Base-by-base conservation (phyloP, 805 yeast species). In the Tetrapisispora iriomotensis region DNA sequence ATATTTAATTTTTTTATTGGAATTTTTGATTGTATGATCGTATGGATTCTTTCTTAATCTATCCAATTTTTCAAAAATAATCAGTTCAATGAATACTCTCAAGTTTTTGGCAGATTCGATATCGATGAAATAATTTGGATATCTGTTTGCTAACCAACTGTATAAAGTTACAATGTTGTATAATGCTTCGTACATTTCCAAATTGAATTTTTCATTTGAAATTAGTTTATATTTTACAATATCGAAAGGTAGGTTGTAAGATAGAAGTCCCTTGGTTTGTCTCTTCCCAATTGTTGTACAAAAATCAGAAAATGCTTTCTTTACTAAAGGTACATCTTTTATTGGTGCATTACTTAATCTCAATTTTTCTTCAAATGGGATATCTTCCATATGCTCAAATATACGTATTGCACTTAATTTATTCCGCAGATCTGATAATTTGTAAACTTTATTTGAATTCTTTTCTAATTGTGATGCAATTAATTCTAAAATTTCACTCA, bases 131-230 rank as follows among this genome's bases (percentile, higher is more conserved):
- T 76, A 70, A 23, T 80, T 76, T 1, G 96, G 95, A 66, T 81
- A 90, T 51, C 96, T 67, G 56, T 84, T 88, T 39, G 83, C 71
- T 45, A 90, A 66, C 98, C 98, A 90, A 54, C 85, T 65, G 53
- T 75, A 90, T 6, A 83, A 61, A 48, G 78, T 70, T 14, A 84
- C 68, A 33, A 74, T 63, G 46, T 76, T 75, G 61, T 87, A 94
- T 42, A 81, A 63, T 5, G 71, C 69, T 54, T 87, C 96, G 41
- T 64, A 53, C 9, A 50, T 49, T 8, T 54, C 61, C 15, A 67
- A 41, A 9, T 46, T 40, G 21, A 42, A 38, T n/a, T 42, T 44
- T 22, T 54, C 60, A 23, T 47, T 49, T n/a, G 29, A 29, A 27
- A 59, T 56, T 36, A 44, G 50, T 34, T 45, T 42, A 29, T 48